Evolutionary conservation across 805 yeast species (phyloP), one percentile per base, ranked within the genome.

Genomic region (Myxozyma geophila): DNA sequence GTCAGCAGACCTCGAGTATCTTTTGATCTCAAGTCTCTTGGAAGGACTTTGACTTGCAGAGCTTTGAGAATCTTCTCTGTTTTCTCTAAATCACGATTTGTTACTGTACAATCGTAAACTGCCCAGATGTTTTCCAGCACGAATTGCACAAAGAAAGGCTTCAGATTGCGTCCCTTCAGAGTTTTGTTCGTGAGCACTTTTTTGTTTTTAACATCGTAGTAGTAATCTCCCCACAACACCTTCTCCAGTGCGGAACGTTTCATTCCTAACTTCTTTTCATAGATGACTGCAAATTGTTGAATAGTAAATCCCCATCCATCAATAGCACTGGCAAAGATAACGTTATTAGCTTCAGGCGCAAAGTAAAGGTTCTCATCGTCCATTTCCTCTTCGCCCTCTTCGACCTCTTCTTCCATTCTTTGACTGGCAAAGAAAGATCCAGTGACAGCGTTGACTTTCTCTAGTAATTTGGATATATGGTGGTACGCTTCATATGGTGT

Each of bases 291-390:
- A 76, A 95, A 89, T 69, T 95, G 97, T 57, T 90, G 85, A 55
- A 95, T 81, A 49, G 90, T 89, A 75, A 95, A 95, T 0, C 98
- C 99, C 98, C 99, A 95, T 12, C 98, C 98, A 77, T 95, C 99
- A 19, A 89, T 81, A 0, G 99, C 99, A 40, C 87, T 82, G 0
- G 96, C 93, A 79, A 93, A 93, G 0, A 93, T 85, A 5, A 93
- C 97, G 72, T 93, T 93, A 73, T 91, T 91, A 68, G 85, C 83
- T 56, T 88, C 89, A 0, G 99, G 99, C 17, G 90, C 82, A 67
- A 93, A 93, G 74, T 92, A 92, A 33, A 92, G 77, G 70, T 87
- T 96, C 41, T 87, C 84, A 74, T 92, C 98, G 68, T 86, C 89
- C 64, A 82, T 83, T 69, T 90, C 97, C 23, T 87, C 82, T 59